Conservation (phyloP, 768 basidiomycete species). For the Tricholoma sp. region DNA sequence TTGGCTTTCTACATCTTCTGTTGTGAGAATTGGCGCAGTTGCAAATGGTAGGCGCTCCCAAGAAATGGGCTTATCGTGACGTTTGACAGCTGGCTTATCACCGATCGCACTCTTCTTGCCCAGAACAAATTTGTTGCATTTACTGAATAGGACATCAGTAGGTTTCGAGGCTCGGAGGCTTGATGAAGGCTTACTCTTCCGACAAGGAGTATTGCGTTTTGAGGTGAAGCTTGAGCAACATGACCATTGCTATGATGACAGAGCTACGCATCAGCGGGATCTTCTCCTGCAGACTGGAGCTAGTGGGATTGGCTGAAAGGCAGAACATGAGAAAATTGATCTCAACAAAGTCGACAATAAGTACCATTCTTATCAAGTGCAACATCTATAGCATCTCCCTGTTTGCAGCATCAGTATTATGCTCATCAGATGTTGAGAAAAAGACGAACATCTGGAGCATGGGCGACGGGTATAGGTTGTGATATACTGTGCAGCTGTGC, state of each 20-base stretch:
- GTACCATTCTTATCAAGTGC: conserved; percentile 3
- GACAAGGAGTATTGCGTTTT: conserved; percentile 79
- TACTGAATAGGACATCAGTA: conserved; percentile 40
- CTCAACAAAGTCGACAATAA: background rate
- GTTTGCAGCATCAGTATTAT: background rate
- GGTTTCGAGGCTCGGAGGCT: background rate
- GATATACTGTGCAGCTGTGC: conserved; percentile 46
- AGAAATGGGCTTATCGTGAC: conserved; percentile 54
- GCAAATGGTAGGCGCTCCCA: conserved; percentile 77
- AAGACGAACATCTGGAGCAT: conserved; percentile 10
- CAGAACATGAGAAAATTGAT: background rate
- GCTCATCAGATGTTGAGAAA: background rate
- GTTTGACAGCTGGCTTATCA: conserved; percentile 70
- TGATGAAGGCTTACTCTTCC: conserved; percentile 68
- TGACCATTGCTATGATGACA: conserved; percentile 75
- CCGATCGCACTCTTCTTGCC: conserved; percentile 90
- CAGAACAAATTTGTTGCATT: conserved; percentile 82
- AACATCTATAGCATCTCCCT: conserved; percentile 18
- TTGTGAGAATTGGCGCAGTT: conserved; percentile 49
- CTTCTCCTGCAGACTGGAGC: conserved; percentile 12
- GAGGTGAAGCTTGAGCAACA: conserved; percentile 83
- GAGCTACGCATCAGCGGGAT: conserved; percentile 56
- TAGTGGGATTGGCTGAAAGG: conserved; percentile 1
- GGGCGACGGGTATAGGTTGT: conserved; percentile 6
- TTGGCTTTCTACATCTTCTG: conserved; percentile 58